A percentile compares a stretch with the other conserved stretches of the same genome.
phyloP scores from a whole-genome alignment of 495 filamentous ascomycete genomes.

The Darksidea phi region DNA sequence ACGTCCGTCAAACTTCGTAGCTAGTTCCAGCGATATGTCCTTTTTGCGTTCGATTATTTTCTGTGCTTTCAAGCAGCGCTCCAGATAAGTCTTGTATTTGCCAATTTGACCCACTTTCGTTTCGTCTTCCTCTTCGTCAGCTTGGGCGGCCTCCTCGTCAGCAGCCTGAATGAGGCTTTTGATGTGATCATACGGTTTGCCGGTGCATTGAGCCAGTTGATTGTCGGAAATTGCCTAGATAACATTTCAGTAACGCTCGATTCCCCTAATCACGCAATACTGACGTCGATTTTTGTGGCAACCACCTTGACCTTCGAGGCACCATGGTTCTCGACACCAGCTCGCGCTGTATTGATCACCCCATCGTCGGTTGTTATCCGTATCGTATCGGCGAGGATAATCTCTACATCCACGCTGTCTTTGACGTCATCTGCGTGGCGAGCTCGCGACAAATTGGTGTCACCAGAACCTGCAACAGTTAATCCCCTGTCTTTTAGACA shows the following conservation, averaged over 20 bases:
- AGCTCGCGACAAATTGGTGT: constrained; percentile 1
- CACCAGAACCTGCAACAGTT: constrained; percentile 6
- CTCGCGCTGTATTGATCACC: constrained; percentile 4
- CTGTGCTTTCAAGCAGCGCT: too few species aligned
- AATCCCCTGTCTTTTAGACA: background rate
- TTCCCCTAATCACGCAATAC: too few species aligned
- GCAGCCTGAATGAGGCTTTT: background rate
- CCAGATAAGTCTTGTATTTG: constrained; percentile 1
- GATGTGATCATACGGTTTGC: constrained; percentile 3
- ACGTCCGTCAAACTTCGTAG: too few species aligned
- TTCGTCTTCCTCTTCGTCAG: background rate
- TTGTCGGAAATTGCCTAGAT: background rate
- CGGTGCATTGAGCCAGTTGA: constrained; percentile 6
- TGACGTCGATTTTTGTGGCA: constrained; percentile 24
- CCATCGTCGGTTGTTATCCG: constrained; percentile 5
- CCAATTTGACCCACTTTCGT: background rate
- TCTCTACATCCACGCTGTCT: constrained; percentile 14
- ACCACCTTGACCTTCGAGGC: background rate
- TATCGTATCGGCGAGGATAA: constrained; percentile 13
- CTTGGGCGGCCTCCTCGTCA: background rate
- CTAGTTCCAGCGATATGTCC: too few species aligned
- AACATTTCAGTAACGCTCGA: too few species aligned
- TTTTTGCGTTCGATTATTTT: too few species aligned
- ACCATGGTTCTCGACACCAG: constrained; percentile 6
- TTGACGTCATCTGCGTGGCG: constrained; percentile 7